phyloP scores from a whole-genome alignment of 352 stramenopile species.

The Pythium scleroteichum region DNA sequence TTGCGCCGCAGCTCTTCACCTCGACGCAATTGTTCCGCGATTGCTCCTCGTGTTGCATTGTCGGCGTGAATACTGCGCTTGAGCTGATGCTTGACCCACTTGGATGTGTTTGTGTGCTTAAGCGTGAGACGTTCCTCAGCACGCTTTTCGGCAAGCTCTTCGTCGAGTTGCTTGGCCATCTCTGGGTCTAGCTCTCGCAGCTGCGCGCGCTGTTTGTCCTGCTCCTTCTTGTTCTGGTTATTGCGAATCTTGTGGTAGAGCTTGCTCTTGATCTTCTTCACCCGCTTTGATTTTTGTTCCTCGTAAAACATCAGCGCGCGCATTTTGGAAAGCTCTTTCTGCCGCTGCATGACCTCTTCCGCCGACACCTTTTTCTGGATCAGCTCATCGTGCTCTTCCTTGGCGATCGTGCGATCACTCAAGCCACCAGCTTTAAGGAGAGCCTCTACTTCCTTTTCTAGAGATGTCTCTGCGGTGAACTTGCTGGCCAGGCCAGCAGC shows the following conservation, averaged over 20 bases:
- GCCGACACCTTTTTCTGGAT: slow-evolving; percentile 67
- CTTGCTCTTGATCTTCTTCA: slow-evolving; percentile 99
- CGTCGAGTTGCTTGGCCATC: slow-evolving; percentile 69
- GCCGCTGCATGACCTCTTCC: slow-evolving; percentile 81
- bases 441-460: slow-evolving; percentile 85
- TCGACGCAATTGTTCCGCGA: slow-evolving; percentile 86
- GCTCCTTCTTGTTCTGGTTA: slow-evolving; percentile 85
- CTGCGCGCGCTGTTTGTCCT: slow-evolving; percentile 86
- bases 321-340: slow-evolving; percentile 95
- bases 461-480: slow-evolving; percentile 90
- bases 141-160: slow-evolving; percentile 88
- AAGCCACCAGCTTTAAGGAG: slow-evolving; percentile 64
- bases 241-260: slow-evolving; percentile 98
- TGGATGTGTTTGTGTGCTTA: slow-evolving; percentile 98
- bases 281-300: slow-evolving; percentile 96
- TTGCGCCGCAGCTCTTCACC: slow-evolving; percentile 94
- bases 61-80: slow-evolving; percentile 91
- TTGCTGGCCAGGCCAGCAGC: slow-evolving; percentile 89
- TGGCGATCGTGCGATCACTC: slow-evolving; percentile 47
- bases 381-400: slow-evolving; percentile 77
- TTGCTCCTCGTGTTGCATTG: slow-evolving; percentile 88
- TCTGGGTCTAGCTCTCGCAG: slow-evolving; percentile 79
- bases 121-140: slow-evolving; percentile 97
- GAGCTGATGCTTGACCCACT: slow-evolving; percentile 96
- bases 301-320: slow-evolving; percentile 98